Conservation (phyloP, 306 rosid species). For the Vigna mungo region DNA sequence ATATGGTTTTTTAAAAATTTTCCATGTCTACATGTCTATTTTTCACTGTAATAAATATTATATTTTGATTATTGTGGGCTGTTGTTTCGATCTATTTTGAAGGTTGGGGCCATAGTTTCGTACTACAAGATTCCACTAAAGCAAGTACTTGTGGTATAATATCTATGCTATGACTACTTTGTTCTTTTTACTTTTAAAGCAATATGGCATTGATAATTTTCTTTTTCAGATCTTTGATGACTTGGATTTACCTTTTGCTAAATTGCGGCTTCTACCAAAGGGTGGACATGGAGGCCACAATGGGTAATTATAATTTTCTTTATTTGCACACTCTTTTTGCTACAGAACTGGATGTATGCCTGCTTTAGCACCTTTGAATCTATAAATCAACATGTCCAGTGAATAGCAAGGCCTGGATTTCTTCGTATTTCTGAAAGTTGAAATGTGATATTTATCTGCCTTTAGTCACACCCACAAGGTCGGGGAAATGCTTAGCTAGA, state of each 20-base stretch:
- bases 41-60: conserved; percentile 12
- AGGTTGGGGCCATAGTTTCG: conserved; percentile 91
- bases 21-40: neutral
- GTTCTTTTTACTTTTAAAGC: conserved; percentile 19
- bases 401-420: conserved; percentile 17
- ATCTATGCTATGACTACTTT: conserved; percentile 38
- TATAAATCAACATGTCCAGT: conserved; percentile 2
- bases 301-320: conserved; percentile 62
- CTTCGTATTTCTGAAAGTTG: conserved; percentile 5
- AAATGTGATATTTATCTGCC: conserved; percentile 12
- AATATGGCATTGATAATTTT: conserved; percentile 35
- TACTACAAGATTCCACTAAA: conserved; percentile 90
- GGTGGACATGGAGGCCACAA: conserved; percentile 99
- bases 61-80: conserved; percentile 44
- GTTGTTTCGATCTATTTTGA: conserved; percentile 48
- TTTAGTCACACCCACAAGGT: conserved; percentile 16
- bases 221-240: conserved; percentile 83
- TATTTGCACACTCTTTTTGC: conserved; percentile 31
- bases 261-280: conserved; percentile 86
- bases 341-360: conserved; percentile 10
- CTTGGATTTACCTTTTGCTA: conserved; percentile 91
- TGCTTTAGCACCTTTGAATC: conserved; percentile 23
- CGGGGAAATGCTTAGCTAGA: neutral
- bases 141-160: conserved; percentile 91
- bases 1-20: too few species aligned